Conservation (phyloP, 2,329 filamentous ascomycete species). For the Zalaria sp. region DNA sequence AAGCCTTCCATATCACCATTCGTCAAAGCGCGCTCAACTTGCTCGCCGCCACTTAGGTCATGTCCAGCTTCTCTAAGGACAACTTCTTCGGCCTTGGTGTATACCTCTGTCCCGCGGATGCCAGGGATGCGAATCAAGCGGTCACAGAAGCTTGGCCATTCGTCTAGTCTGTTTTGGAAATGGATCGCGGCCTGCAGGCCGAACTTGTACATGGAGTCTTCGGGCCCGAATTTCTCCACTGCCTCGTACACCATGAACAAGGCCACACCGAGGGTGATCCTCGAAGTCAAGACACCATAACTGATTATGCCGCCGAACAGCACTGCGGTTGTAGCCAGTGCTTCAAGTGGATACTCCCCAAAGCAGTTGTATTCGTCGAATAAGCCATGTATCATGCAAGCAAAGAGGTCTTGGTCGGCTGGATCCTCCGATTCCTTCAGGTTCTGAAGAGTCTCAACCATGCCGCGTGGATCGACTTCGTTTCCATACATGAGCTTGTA, state of each 20-base stretch:
- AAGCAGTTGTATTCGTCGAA: slow-evolving; percentile 98
- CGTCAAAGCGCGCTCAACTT: slow-evolving; percentile 25
- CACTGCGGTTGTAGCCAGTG: slow-evolving; percentile 86
- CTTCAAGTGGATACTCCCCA: slow-evolving; percentile 88
- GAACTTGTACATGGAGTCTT: slow-evolving; percentile 95
- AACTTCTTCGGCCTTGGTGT: slow-evolving; percentile 68
- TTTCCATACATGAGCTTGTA: slow-evolving; percentile 97
- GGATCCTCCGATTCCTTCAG: slow-evolving; percentile 82
- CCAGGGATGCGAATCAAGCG: slow-evolving; percentile 70
- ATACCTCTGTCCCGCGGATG: slow-evolving; percentile 65
- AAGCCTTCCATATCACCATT: slow-evolving; percentile 61
- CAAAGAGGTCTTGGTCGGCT: slow-evolving; percentile 84
- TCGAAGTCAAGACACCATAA: slow-evolving; percentile 68
- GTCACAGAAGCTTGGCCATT: slow-evolving; percentile 93
- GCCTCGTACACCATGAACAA: slow-evolving; percentile 96
- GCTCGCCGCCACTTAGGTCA: slow-evolving; percentile 12
- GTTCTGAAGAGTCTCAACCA: slow-evolving; percentile 68
- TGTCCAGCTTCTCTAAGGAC: slow-evolving; percentile 52
- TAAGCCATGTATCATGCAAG: slow-evolving; percentile 94
- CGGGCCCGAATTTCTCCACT: slow-evolving; percentile 67
- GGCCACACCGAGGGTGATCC: slow-evolving; percentile 84
- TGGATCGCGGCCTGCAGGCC: slow-evolving; percentile 90
- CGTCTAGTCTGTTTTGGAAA: slow-evolving; percentile 64
- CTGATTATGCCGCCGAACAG: slow-evolving; percentile 95
- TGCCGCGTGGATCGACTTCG: slow-evolving; percentile 71